These are phyloP conservation scores for Vitis hybrid DNA, from an alignment of 177 flowering plant species.

Conservation along the genomic window DNA sequence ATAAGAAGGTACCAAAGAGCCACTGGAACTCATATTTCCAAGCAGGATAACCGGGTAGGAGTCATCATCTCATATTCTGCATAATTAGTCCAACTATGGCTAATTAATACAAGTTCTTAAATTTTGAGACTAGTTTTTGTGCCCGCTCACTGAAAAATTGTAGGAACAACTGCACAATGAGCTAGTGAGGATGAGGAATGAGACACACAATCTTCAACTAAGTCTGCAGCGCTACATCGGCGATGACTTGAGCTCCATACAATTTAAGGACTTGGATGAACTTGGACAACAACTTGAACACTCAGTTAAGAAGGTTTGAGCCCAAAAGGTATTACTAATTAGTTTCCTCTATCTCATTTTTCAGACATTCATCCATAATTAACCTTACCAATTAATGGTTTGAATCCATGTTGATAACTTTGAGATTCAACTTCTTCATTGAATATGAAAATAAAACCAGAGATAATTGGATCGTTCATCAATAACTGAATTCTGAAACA, in stretches of 20 bases:
- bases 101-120: too few relatives aligned
- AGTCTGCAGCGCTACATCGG: conserved; percentile 45
- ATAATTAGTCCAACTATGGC: not conserved
- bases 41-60: conserved; percentile 28
- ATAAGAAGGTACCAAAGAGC: conserved; percentile 31
- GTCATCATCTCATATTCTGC: not conserved
- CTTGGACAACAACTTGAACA: conserved; percentile 51
- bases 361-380: too few relatives aligned
- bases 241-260: conserved; percentile 38
- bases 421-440: not conserved
- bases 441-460: not conserved
- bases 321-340: conserved; percentile 36
- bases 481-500: too few relatives aligned
- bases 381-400: not conserved
- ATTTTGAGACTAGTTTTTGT: too few relatives aligned
- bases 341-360: too few relatives aligned
- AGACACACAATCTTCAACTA: conserved; percentile 43
- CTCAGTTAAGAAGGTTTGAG: conserved; percentile 45
- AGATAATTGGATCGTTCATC: too few relatives aligned
- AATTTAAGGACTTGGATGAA: conserved; percentile 36
- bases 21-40: conserved; percentile 27
- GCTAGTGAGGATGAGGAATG: conserved; percentile 36
- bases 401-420: not conserved
- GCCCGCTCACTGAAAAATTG: not conserved
- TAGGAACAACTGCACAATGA: conserved; percentile 42